These are phyloP conservation scores for Chaetomium olivaceum DNA, from an alignment of 2,329 filamentous ascomycete species.

Conservation along the genomic window DNA sequence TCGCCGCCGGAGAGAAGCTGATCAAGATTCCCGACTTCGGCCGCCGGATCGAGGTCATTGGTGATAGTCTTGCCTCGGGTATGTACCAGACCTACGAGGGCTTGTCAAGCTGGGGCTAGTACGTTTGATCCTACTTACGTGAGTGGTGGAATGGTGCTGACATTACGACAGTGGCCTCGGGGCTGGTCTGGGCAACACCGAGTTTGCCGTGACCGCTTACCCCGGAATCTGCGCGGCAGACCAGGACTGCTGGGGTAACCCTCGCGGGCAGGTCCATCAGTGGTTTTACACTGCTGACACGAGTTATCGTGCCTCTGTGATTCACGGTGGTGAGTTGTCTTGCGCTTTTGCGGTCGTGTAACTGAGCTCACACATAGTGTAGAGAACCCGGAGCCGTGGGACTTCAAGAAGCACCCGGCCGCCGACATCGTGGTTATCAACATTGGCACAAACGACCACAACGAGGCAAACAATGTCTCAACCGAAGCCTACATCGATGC, in stretches of 20 bases:
- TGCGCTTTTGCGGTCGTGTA: not conserved
- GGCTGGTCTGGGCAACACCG: constrained; percentile 58
- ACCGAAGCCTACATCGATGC: constrained; percentile 43
- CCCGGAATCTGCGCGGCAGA: constrained; percentile 60
- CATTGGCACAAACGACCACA: constrained; percentile 51
- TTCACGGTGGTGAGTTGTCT: constrained; percentile 45
- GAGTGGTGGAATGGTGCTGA: constrained; percentile 1
- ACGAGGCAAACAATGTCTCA: constrained; percentile 44
- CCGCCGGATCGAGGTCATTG: constrained; percentile 47
- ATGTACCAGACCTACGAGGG: constrained; percentile 61
- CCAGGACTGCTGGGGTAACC: constrained; percentile 56
- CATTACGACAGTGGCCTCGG: constrained; percentile 45
- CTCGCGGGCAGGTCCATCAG: constrained; percentile 53
- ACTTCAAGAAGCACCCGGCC: constrained; percentile 45
- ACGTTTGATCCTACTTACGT: constrained; percentile 3
- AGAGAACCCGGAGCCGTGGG: constrained; percentile 48
- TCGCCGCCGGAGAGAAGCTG: constrained; percentile 47
- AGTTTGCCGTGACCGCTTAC: constrained; percentile 59
- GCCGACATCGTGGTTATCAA: constrained; percentile 50
- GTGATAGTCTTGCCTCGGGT: constrained; percentile 53
- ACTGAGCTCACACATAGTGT: constrained; percentile 12
- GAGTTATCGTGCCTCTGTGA: constrained; percentile 45
- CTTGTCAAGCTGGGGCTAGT: constrained; percentile 56
- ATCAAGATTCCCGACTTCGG: constrained; percentile 44
- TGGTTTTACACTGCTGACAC: constrained; percentile 61